Conservation (phyloP, 163 green algal species). For the Chloroidium sp. region DNA sequence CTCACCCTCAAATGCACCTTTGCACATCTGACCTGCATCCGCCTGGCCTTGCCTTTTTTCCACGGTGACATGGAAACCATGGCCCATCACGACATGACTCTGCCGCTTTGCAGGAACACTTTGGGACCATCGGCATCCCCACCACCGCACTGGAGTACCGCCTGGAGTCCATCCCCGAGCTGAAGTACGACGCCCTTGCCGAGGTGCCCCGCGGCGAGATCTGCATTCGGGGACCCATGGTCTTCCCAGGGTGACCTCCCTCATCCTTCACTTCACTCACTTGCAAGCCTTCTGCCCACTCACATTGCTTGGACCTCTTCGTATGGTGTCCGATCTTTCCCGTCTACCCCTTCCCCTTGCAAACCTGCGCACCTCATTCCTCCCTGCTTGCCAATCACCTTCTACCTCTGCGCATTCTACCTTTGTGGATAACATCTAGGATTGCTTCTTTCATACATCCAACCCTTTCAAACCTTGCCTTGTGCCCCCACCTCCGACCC, state of each 20-base stretch:
- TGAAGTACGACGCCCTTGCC: constrained; percentile 27
- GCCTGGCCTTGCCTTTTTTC: too few species aligned
- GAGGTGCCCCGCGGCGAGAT: constrained; percentile 69
- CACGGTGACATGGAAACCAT: background rate
- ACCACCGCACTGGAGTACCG: constrained; percentile 31
- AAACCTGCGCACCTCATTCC: too few species aligned
- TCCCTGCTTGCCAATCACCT: too few species aligned
- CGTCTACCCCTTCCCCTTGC: too few species aligned
- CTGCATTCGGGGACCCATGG: constrained; percentile 51
- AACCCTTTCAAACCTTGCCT: too few species aligned
- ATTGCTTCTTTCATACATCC: too few species aligned
- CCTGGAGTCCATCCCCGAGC: constrained; percentile 26
- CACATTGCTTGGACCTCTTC: background rate
- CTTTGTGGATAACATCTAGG: too few species aligned
- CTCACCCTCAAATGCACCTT: too few species aligned
- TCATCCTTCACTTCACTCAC: constrained; percentile 35
- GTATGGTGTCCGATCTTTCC: background rate
- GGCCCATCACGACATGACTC: background rate
- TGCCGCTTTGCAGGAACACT: constrained; percentile 18
- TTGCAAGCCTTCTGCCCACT: background rate
- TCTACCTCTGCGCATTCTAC: too few species aligned
- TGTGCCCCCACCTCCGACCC: constrained; percentile 47
- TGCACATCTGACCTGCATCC: too few species aligned
- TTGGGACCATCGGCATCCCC: constrained; percentile 58
- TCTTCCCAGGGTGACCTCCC: constrained; percentile 71